Base-by-base conservation (phyloP, 2,329 filamentous ascomycete species). In the Aspergillus ochraceoroseus region DNA sequence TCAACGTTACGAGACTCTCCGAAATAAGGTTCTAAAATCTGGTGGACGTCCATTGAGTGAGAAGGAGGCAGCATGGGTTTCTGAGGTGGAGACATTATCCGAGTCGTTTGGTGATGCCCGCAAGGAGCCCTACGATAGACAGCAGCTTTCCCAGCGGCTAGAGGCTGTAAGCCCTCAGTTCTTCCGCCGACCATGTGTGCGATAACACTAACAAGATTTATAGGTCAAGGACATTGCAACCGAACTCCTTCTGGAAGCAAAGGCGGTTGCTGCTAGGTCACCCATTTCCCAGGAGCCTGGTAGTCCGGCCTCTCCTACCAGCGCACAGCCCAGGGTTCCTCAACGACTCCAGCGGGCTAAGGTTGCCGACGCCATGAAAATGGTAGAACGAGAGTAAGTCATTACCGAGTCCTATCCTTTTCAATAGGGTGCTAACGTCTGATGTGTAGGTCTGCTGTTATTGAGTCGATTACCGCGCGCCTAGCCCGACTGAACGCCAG, bases 361-460 rank as follows among this genome's bases (percentile, higher is more conserved):
- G 54, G 58, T 73, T 32, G 59, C 61, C 2, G 68, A 73, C 53
- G 70, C 70, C 4, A 71, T 71, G 68, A 62, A 57, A 27, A 67
- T 73, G 68, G 67, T 74, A 32, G 70, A 73, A 43, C 59, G 70
- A 62, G 70, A 73, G 66, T 68, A 42, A 46, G 65, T 59, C 12
- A 13, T 9, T n/a, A 14, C 5, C 15, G 14, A 29, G 18, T 38
- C 23, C 5, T 32, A 14, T 18, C 22, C 15, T 7, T 17, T 19
- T n/a, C n/a, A 20, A 37, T 13, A 32, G n/a, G n/a, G n/a, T 29
- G 14, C 38, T 41, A 29, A 41, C 19, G 2, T 4, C 5, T 5
- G 1, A 8, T 17, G 44, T 8, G n/a, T 38, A 68, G 66, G 39
- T 67, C 65, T 44, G 65, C 64, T 29, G 64, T 68, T 25, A 68